Percentiles rank a stretch among this genome's conserved stretches.
These are phyloP conservation scores for Mycosarcoma mackinlayi DNA, from an alignment of 1,284 basidiomycete genomes.

Conservation along the genomic window DNA sequence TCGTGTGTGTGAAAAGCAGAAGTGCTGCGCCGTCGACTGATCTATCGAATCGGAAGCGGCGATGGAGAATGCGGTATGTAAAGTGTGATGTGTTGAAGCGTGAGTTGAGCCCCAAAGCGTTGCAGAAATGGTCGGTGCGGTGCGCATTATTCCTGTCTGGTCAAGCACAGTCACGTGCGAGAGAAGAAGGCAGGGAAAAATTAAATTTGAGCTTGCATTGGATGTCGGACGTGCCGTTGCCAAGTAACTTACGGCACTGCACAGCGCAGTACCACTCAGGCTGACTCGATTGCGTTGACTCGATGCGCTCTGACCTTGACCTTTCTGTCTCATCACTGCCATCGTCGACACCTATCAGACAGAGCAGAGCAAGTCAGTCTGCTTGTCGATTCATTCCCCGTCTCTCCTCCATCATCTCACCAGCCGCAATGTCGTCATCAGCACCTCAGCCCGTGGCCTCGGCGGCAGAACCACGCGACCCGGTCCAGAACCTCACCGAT, in stretches of 20 bases:
- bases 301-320: slow-evolving; percentile 16
- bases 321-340: background rate
- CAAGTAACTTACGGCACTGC: background rate
- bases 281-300: slow-evolving; percentile 13
- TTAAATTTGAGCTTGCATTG: background rate
- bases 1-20: background rate
- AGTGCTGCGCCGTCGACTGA: slow-evolving; percentile 3
- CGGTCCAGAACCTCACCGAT: slow-evolving; percentile 48
- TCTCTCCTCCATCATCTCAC: slow-evolving; percentile 1
- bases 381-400: too few species aligned
- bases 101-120: too few species aligned
- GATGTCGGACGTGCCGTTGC: slow-evolving; percentile 13
- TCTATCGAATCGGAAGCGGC: background rate
- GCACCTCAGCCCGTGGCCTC: slow-evolving; percentile 54
- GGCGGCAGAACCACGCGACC: slow-evolving; percentile 48
- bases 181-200: background rate
- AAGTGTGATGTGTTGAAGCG: slow-evolving; percentile 2
- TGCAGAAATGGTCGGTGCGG: slow-evolving; percentile 14
- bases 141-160: background rate
- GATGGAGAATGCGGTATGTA: background rate
- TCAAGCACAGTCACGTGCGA: slow-evolving; percentile 26
- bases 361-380: background rate
- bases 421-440: slow-evolving; percentile 34
- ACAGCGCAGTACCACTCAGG: slow-evolving; percentile 12
- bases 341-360: slow-evolving; percentile 2